phyloP scores from a whole-genome alignment of 176 grass and related monocot genomes.

The Oryza nivara region DNA sequence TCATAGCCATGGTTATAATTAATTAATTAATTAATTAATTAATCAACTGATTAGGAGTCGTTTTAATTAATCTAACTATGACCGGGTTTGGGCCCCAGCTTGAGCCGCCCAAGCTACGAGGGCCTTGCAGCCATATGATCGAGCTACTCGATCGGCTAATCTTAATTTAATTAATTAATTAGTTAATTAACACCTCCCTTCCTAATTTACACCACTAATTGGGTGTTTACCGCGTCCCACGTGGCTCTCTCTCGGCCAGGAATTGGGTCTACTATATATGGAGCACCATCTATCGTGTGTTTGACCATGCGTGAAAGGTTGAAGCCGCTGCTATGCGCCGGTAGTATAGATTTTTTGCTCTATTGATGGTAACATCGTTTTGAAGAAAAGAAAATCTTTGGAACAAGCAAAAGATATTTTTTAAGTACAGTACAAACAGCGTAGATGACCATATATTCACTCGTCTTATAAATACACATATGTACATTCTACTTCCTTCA shows the following conservation, averaged over 20 bases:
- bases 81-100: neutral
- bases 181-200: neutral
- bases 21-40: too few species aligned
- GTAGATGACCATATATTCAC: too few species aligned
- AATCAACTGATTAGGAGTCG: neutral
- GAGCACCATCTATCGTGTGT: neutral
- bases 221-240: neutral
- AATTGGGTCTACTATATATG: neutral
- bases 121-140: too few species aligned
- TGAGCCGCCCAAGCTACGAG: constrained; percentile 34
- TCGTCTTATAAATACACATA: too few species aligned
- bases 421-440: too few species aligned
- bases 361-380: too few species aligned
- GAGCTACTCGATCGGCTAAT: neutral
- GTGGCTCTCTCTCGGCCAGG: constrained; percentile 21
- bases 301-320: neutral
- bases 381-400: neutral
- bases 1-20: neutral
- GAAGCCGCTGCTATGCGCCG: neutral
- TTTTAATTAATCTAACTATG: neutral
- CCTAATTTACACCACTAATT: neutral
- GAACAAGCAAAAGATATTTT: constrained; percentile 8
- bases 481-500: too few species aligned
- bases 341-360: neutral
- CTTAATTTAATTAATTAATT: too few species aligned